Percentiles rank a stretch among this genome's conserved stretches.
These are phyloP conservation scores for Thymus quinquecostatus DNA, from an alignment of 257 asterid species.

Conservation along the genomic window DNA sequence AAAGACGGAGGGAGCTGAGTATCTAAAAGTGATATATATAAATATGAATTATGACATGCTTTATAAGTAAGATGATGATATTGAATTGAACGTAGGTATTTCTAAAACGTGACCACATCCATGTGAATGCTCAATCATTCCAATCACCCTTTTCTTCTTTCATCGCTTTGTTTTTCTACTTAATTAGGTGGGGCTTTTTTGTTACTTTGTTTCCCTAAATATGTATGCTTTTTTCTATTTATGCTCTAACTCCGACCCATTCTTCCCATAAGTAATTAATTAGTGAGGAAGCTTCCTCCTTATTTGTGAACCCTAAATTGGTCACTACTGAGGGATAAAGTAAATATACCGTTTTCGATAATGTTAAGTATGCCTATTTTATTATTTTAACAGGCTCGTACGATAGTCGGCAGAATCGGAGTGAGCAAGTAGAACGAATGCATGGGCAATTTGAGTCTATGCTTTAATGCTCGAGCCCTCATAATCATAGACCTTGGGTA, in stretches of 20 bases:
- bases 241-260: not conserved
- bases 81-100: not conserved
- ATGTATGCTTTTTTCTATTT: slow-evolving; percentile 2
- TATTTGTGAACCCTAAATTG: slow-evolving; percentile 15
- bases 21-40: too few species aligned
- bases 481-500: too few species aligned
- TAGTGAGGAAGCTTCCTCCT: slow-evolving; percentile 26
- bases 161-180: not conserved
- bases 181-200: not conserved
- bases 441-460: too few species aligned
- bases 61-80: too few species aligned
- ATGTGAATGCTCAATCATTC: slow-evolving; percentile 28
- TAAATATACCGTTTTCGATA: too few species aligned
- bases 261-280: not conserved
- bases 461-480: too few species aligned
- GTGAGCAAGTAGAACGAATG: too few species aligned
- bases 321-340: slow-evolving; percentile 22
- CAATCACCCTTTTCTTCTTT: not conserved
- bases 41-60: too few species aligned
- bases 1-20: too few species aligned
- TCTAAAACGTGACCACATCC: not conserved
- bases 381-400: too few species aligned
- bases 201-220: not conserved
- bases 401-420: too few species aligned
- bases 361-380: too few species aligned